These are phyloP conservation scores for Globisporangium cystogenes DNA, from an alignment of 352 stramenopile genomes.

Conservation along the genomic window DNA sequence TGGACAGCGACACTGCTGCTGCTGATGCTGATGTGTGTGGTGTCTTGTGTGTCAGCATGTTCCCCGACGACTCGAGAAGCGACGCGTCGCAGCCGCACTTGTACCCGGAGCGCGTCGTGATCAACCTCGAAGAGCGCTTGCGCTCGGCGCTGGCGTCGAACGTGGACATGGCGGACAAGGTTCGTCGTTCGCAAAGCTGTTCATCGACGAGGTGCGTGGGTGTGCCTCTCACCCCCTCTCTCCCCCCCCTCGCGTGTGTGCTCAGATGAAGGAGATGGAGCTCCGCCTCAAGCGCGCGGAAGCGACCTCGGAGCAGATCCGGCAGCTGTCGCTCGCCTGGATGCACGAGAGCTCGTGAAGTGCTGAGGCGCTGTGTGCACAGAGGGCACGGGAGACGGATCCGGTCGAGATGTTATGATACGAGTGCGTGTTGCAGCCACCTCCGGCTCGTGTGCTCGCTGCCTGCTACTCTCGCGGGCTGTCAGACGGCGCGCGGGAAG, in stretches of 20 bases:
- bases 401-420: background rate
- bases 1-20: too few species aligned
- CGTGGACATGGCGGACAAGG: constrained; percentile 26
- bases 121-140: constrained; percentile 36
- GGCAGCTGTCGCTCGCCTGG: constrained; percentile 40
- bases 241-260: constrained; percentile 2
- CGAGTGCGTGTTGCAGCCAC: background rate
- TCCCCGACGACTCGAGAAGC: constrained; percentile 8
- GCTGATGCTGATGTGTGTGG: background rate
- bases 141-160: constrained; percentile 27
- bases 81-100: constrained; percentile 18
- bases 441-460: too few species aligned
- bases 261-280: constrained; percentile 4
- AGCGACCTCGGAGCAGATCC: constrained; percentile 30
- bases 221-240: background rate
- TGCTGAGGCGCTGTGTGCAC: too few species aligned
- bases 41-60: constrained; percentile 11
- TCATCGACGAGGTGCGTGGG: background rate
- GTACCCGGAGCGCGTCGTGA: constrained; percentile 34
- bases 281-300: constrained; percentile 18
- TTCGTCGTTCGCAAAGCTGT: too few species aligned
- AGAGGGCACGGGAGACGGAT: too few species aligned
- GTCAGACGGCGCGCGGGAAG: constrained; percentile 12
- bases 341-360: constrained; percentile 15
- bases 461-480: background rate